A percentile compares a stretch with the other conserved stretches of the same genome.
These are phyloP conservation scores for Neoconidiobolus thromboides DNA, from an alignment of 371 early-diverging fungal genomes.

Conservation along the genomic window DNA sequence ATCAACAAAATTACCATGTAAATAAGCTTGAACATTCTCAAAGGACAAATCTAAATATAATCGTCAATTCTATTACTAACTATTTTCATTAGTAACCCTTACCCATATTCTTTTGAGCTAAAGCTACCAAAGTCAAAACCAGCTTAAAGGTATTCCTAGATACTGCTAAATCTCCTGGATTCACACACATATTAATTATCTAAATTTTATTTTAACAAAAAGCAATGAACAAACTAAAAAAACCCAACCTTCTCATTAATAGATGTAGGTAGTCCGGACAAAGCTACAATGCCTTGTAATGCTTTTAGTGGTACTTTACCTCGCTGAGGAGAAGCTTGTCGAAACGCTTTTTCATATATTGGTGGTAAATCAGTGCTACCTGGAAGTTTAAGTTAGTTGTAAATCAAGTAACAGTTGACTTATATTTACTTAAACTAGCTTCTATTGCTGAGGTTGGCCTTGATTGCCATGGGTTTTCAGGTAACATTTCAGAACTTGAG, in stretches of 20 bases:
- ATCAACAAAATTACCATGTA: not conserved
- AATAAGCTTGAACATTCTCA: not conserved
- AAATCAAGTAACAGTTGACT: not conserved
- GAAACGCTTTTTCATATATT: conserved; percentile 18
- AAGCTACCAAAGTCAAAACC: conserved; percentile 41
- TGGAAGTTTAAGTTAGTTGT: not conserved
- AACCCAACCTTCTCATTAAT: conserved; percentile 28
- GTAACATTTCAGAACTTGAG: not conserved
- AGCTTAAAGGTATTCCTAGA: conserved; percentile 45
- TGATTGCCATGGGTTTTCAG: not conserved
- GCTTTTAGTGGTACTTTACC: conserved; percentile 28
- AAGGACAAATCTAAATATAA: not conserved
- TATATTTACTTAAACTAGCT: not conserved
- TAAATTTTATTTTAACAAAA: not conserved
- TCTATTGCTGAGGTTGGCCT: not conserved
- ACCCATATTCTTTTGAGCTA: conserved; percentile 62
- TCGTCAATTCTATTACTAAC: not conserved
- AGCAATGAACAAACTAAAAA: conserved; percentile 3
- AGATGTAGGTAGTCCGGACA: conserved; percentile 26
- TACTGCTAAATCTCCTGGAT: conserved; percentile 13
- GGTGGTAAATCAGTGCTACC: not conserved
- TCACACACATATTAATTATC: not conserved
- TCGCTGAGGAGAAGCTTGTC: conserved; percentile 24
- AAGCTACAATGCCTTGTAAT: conserved; percentile 22
- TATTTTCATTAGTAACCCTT: not conserved